Evolutionary conservation across 1,284 basidiomycete genomes (phyloP).

Genomic region (Mycena citricolor): DNA sequence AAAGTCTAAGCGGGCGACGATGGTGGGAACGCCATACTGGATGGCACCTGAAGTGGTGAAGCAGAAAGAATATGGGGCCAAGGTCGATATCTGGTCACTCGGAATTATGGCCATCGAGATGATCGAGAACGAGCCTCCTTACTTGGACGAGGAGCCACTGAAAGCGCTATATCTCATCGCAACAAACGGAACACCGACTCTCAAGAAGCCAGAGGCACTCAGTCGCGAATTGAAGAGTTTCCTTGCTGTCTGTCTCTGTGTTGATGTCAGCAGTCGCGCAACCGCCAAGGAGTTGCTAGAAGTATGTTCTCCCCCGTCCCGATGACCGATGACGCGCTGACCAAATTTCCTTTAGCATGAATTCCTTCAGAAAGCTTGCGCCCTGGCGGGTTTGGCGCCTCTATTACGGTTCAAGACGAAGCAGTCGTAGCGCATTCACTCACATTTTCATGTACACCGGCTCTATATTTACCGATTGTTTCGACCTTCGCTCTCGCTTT

Average conservation of each 20-base stretch:
- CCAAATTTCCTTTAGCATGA: constrained; percentile 64
- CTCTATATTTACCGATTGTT: no score
- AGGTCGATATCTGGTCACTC: constrained; percentile 98
- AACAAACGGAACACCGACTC: constrained; percentile 95
- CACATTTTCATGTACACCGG: no score
- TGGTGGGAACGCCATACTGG: constrained; percentile 99
- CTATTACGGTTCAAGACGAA: constrained; percentile 73
- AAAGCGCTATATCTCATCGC: constrained; percentile 98
- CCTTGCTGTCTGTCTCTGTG: constrained; percentile 94
- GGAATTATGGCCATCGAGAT: constrained; percentile 99
- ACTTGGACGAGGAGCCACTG: constrained; percentile 95
- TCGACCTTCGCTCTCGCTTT: no score
- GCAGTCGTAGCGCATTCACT: no score
- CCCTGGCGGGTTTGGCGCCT: constrained; percentile 78
- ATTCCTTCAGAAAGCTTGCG: constrained; percentile 87
- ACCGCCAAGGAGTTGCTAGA: constrained; percentile 90
- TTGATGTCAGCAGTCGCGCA: constrained; percentile 93
- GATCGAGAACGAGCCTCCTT: constrained; percentile 99
- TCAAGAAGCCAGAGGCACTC: constrained; percentile 94
- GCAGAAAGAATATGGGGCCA: constrained; percentile 98
- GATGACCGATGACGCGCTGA: constrained; percentile 4
- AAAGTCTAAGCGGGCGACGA: constrained; percentile 97
- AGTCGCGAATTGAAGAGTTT: constrained; percentile 94
- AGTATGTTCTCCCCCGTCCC: constrained; percentile 47
- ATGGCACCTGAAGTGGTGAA: constrained; percentile 99